Base-by-base conservation (phyloP, 176 grass and related monocot species). In the Panicum miliaceum region DNA sequence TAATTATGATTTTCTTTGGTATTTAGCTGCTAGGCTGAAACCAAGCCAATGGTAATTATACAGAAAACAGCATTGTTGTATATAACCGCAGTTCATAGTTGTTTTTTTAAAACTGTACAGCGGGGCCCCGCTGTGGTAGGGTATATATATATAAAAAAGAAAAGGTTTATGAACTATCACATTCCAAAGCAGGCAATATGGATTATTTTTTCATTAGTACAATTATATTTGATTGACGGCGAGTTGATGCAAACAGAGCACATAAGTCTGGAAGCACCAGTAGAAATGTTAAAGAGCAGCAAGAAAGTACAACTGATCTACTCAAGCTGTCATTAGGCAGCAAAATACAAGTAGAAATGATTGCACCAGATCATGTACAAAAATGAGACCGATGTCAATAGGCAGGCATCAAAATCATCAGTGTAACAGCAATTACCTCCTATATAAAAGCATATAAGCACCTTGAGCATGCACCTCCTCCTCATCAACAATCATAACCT, bases 361-460 rank as follows among this genome's bases (percentile, higher is more conserved):
- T 10, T 43, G 68, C 43, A 53, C n/a, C 23, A 35, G 54, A 53
- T 6, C 16, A 50, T 4, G 3, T 40, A 91, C 5, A 64, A 71
- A 75, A 81, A 29, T 34, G 52, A 80, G 40, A 60, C 19, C 57
- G 42, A 52, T 16, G 57, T 73, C 38, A 15, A 58, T 4, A 72
- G 37, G 42, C 32, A 53, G 41, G 32, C n/a, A 43, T 77, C n/a
- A 84, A 41, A 82, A 80, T 76, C 16, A 80, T 76, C 16, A 61
- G 61, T 47, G 14, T 43, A 77, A 77, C 67, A 52, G 80, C 29
- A 52, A 56, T 84, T 89, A 94, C 95, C 93, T 92, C 78, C 78
- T 94, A 78, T 99, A 99, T 84, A 99, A 73, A 60, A 99, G 96
- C 96, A 96, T 99, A 89, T 99, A 99, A 85, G 96, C 96, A 69